A percentile compares a stretch with the other conserved stretches of the same genome.
Evolutionary conservation across 768 basidiomycete species (phyloP).

Genomic region (Galerina sulciceps): DNA sequence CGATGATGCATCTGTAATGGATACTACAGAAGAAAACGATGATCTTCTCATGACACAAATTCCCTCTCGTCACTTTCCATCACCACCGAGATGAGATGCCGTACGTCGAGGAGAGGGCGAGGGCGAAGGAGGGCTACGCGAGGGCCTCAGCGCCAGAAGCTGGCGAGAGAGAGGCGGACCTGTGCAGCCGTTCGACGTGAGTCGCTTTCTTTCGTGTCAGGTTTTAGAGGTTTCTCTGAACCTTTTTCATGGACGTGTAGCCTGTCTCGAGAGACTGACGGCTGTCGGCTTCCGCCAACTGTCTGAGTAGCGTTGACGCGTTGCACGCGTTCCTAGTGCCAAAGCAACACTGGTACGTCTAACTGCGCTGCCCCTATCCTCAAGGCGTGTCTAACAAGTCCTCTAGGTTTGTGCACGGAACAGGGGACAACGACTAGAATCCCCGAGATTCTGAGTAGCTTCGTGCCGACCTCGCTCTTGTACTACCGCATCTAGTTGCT

Average conservation of each 20-base stretch:
- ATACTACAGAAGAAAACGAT: too few species aligned
- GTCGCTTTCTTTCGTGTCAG: background rate
- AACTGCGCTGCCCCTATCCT: background rate
- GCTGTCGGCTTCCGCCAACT: background rate
- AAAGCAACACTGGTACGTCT: constrained; percentile 11
- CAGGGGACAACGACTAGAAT: background rate
- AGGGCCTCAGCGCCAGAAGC: background rate
- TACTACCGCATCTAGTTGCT: background rate
- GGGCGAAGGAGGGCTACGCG: background rate
- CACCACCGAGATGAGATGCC: background rate
- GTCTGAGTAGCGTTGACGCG: background rate
- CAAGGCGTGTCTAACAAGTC: background rate
- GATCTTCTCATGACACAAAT: too few species aligned
- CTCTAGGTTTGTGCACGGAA: constrained; percentile 6
- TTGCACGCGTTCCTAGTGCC: background rate
- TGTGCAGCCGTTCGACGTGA: background rate
- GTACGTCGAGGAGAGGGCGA: constrained; percentile 4
- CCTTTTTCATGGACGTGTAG: background rate
- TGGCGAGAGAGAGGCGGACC: background rate
- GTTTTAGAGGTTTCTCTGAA: background rate
- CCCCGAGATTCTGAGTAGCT: background rate
- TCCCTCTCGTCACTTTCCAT: too few species aligned
- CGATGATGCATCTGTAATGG: too few species aligned
- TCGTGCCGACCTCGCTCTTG: constrained; percentile 2
- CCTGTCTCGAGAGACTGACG: constrained; percentile 8